A percentile compares a stretch with the other conserved stretches of the same genome.
These are phyloP conservation scores for Trypanosoma lewisi DNA, from an alignment of 208 protist species.

Conservation along the genomic window DNA sequence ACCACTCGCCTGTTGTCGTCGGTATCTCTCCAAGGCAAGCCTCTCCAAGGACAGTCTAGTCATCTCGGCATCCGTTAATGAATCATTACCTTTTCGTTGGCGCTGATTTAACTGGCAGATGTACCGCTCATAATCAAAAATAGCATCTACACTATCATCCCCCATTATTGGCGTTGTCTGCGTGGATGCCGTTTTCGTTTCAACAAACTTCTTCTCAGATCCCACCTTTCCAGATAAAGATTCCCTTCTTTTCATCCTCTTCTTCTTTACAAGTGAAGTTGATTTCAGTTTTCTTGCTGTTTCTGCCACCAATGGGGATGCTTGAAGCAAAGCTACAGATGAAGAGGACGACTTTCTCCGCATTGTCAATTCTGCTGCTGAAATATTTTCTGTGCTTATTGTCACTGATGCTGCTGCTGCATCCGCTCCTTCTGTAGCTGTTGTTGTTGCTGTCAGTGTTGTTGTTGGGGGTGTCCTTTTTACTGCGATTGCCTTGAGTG, in stretches of 20 bases:
- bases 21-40: not conserved
- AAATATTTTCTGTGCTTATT: no score
- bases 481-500: no score
- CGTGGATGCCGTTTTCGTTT: not conserved
- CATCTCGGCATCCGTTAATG: constrained; percentile 24
- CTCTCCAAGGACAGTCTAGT: not conserved
- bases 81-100: not conserved
- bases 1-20: not conserved
- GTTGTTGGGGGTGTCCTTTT: no score
- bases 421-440: no score
- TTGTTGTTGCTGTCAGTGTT: no score
- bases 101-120: constrained; percentile 20
- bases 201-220: not conserved
- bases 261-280: no score
- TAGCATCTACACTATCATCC: constrained; percentile 58
- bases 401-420: no score
- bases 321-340: no score
- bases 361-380: no score
- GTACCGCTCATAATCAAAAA: constrained; percentile 83
- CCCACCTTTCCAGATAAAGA: not conserved
- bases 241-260: not conserved
- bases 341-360: no score
- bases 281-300: not conserved
- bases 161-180: constrained; percentile 2
- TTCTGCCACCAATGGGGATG: not conserved